A percentile compares a stretch with the other conserved stretches of the same genome.
Conservation (phyloP, 805 yeast species). For the Scheffersomyces ergatensis region DNA sequence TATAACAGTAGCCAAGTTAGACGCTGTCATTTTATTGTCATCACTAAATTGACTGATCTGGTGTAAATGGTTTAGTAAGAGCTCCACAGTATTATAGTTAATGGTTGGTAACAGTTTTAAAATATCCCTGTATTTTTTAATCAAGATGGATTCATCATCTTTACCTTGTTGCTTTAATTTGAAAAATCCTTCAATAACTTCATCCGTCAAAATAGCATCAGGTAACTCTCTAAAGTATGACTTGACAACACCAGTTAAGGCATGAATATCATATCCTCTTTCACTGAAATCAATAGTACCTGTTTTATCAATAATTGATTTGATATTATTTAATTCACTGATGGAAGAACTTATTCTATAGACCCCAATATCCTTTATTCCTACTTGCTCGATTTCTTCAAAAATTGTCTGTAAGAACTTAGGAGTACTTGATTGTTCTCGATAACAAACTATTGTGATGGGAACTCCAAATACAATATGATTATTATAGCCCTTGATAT, state of each 20-base stretch:
- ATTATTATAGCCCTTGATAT: conserved; percentile 16
- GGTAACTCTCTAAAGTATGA: conserved; percentile 82
- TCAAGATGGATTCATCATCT: conserved; percentile 8
- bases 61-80: conserved; percentile 67
- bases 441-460: conserved; percentile 65
- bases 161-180: conserved; percentile 17
- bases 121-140: conserved; percentile 23
- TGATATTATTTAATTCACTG: conserved; percentile 43
- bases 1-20: conserved; percentile 87
- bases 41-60: conserved; percentile 65
- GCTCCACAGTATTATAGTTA: conserved; percentile 66
- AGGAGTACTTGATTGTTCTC: conserved; percentile 68
- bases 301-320: conserved; percentile 40
- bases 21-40: conserved; percentile 80
- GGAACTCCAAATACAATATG: conserved; percentile 81
- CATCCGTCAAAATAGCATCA: conserved; percentile 72
- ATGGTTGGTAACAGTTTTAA: conserved; percentile 53
- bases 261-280: conserved; percentile 67
- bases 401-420: conserved; percentile 62
- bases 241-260: conserved; percentile 86
- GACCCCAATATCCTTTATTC: conserved; percentile 86
- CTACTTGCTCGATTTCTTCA: conserved; percentile 78
- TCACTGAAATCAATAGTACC: conserved; percentile 53
- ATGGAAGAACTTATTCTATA: conserved; percentile 68
- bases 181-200: conserved; percentile 59